Evolutionary conservation across 2,329 filamentous ascomycete genomes (phyloP), one percentile per base, ranked within the genome.

Genomic region (Zymoseptoria crescenta): DNA sequence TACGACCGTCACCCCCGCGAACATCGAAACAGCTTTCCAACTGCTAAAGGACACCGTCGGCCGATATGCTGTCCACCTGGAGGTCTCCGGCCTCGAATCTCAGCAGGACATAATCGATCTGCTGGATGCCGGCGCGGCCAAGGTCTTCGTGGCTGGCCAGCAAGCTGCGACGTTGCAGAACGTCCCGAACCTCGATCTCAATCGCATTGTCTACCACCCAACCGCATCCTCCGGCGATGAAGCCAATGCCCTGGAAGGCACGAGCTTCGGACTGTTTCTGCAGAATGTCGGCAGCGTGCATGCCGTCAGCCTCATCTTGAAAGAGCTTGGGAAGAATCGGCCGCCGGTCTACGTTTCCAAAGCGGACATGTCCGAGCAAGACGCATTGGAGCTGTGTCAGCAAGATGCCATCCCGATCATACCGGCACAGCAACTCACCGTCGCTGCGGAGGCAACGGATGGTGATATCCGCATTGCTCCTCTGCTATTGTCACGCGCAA

Each of bases 81-180:
- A 96, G 68, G 91, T 86, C 55, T 87, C 88, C 4, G 76, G 77
- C 21, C 80, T 97, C 48, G 74, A 82, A 30, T 85, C 85, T 9
- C 78, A 79, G 57, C 87, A 91, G 65, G 88, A 95, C 64, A 79
- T 97, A 41, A 77, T 93, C 56, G 83, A 88, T 52, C 81, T 97
- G 41, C 84, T 99, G 58, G 89, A 99, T 73, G 83, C 86, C 64
- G 94, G 94, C 60, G 91, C 91, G 6, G 83, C 86, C 56, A 94
- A 87, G 72, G 87, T 94, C 62, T 94, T 97, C 73, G 88, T 96
- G 55, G 82, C 82, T 19, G 82, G 86, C 53, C 80, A 85, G 58
- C 87, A 91, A 71, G 77, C 95, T 56, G 77, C 79, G 49, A 73
- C 76, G 19, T 74, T 88, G 50, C 75, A 80, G 55, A 67, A 76